Conservation (phyloP, 495 filamentous ascomycete species). For the Amniculicola lignicola region DNA sequence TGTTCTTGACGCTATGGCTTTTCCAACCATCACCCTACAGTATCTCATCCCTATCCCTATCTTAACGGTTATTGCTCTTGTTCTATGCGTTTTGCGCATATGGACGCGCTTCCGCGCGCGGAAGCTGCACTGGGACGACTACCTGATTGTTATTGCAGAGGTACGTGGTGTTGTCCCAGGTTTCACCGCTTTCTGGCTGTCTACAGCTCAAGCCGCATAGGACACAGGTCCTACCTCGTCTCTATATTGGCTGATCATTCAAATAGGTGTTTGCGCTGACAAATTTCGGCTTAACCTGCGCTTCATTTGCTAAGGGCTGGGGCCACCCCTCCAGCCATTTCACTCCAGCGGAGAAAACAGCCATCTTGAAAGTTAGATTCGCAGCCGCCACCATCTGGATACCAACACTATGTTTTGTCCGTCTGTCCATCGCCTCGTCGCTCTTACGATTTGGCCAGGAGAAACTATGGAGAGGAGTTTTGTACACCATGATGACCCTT, state of each 20-base stretch:
- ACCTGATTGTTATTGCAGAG: slow-evolving; percentile 3
- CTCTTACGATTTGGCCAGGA: background rate
- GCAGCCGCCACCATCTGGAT: background rate
- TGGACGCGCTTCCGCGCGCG: slow-evolving; percentile 4
- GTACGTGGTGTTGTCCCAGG: background rate
- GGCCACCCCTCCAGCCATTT: background rate
- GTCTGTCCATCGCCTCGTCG: background rate
- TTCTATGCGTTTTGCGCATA: slow-evolving; percentile 2
- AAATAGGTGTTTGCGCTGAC: slow-evolving; percentile 3
- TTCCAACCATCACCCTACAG: too few relatives aligned
- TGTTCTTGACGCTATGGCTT: too few relatives aligned
- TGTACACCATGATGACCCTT: background rate
- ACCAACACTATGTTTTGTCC: background rate
- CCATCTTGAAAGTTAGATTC: background rate
- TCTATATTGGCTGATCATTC: too few relatives aligned
- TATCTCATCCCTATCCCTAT: slow-evolving; percentile 7
- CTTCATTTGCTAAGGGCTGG: background rate
- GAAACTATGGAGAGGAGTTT: background rate
- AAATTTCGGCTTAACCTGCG: slow-evolving; percentile 1
- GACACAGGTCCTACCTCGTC: too few relatives aligned
- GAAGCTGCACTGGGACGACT: slow-evolving; percentile 9
- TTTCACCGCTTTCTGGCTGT: background rate
- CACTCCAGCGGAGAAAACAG: background rate
- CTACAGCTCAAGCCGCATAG: too few relatives aligned
- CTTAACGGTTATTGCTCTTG: slow-evolving; percentile 2